A percentile compares a stretch with the other conserved stretches of the same genome.
Evolutionary conservation across 2,329 filamentous ascomycete species (phyloP).

Genomic region (Drechslera avenae): DNA sequence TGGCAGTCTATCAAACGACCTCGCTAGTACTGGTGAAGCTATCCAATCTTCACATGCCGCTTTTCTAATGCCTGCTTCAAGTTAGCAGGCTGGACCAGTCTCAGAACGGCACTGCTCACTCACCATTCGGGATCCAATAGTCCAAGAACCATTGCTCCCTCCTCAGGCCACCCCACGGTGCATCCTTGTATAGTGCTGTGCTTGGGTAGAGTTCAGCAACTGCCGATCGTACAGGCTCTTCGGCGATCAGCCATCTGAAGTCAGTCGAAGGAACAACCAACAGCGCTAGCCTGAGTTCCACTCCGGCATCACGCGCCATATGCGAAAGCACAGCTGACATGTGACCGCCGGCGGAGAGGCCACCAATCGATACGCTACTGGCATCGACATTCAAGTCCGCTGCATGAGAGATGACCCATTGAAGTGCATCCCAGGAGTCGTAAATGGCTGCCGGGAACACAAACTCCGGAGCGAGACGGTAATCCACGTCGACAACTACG

Average conservation of each 20-base stretch:
- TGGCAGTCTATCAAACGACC: slow-evolving; percentile 15
- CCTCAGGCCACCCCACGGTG: slow-evolving; percentile 20
- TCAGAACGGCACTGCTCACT: background rate
- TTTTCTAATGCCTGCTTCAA: slow-evolving; percentile 3
- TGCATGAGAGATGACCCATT: slow-evolving; percentile 40
- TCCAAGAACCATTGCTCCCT: slow-evolving; percentile 21
- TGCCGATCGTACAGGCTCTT: slow-evolving; percentile 10
- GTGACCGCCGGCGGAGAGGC: slow-evolving; percentile 54
- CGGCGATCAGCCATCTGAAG: slow-evolving; percentile 17
- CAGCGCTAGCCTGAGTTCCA: slow-evolving; percentile 18
- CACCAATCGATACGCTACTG: slow-evolving; percentile 50
- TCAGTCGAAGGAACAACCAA: slow-evolving; percentile 22
- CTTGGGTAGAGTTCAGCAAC: slow-evolving; percentile 16
- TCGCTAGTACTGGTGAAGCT: slow-evolving; percentile 17
- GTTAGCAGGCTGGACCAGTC: background rate
- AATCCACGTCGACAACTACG: slow-evolving; percentile 51
- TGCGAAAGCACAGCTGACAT: slow-evolving; percentile 23
- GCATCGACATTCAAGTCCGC: slow-evolving; percentile 18
- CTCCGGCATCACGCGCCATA: slow-evolving; percentile 20
- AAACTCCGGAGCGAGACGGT: slow-evolving; percentile 58
- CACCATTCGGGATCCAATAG: slow-evolving; percentile 8
- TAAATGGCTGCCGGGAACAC: slow-evolving; percentile 56
- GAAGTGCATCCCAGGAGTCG: slow-evolving; percentile 57
- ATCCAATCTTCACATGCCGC: slow-evolving; percentile 18
- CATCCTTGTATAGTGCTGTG: slow-evolving; percentile 19